These are phyloP conservation scores for Boletus hoseneyae DNA, from an alignment of 1,284 basidiomycete genomes.

Conservation along the genomic window DNA sequence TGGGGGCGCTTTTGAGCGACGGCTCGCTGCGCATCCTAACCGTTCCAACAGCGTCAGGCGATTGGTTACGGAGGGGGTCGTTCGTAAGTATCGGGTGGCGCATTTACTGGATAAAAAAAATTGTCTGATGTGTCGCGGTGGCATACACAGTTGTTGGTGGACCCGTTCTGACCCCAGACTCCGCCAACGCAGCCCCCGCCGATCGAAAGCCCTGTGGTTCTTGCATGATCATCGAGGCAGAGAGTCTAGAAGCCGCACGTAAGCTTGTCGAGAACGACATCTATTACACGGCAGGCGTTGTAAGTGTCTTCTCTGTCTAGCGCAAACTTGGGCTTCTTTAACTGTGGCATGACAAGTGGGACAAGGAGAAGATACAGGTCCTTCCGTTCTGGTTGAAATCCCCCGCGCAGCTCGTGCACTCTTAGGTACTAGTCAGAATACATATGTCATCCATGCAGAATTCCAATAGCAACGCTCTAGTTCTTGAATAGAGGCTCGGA, in stretches of 20 bases:
- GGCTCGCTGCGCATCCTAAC: conserved; percentile 42
- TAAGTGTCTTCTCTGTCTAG: conserved; percentile 32
- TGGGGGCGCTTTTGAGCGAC: conserved; percentile 42
- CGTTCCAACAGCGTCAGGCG: conserved; percentile 42
- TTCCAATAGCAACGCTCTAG: too few relatives aligned
- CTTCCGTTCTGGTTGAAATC: too few relatives aligned
- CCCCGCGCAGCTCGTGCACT: too few relatives aligned
- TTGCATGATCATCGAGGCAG: conserved; percentile 44
- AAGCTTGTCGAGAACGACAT: conserved; percentile 48
- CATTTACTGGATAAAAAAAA: not conserved
- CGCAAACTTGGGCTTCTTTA: not conserved
- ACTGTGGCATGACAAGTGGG: not conserved
- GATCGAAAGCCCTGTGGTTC: conserved; percentile 48
- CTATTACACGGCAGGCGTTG: conserved; percentile 54
- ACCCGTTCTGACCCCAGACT: conserved; percentile 41
- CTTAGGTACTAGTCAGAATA: too few relatives aligned
- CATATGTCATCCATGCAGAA: too few relatives aligned
- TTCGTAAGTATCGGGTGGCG: conserved; percentile 28
- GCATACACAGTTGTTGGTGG: conserved; percentile 42
- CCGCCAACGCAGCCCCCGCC: conserved; percentile 31
- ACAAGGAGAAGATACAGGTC: too few relatives aligned
- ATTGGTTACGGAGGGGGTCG: conserved; percentile 35
- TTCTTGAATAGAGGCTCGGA: too few relatives aligned
- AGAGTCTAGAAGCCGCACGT: conserved; percentile 44
- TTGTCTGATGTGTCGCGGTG: conserved; percentile 12